phyloP scores from a whole-genome alignment of 208 protist genomes.

The Crithidia sp. region DNA sequence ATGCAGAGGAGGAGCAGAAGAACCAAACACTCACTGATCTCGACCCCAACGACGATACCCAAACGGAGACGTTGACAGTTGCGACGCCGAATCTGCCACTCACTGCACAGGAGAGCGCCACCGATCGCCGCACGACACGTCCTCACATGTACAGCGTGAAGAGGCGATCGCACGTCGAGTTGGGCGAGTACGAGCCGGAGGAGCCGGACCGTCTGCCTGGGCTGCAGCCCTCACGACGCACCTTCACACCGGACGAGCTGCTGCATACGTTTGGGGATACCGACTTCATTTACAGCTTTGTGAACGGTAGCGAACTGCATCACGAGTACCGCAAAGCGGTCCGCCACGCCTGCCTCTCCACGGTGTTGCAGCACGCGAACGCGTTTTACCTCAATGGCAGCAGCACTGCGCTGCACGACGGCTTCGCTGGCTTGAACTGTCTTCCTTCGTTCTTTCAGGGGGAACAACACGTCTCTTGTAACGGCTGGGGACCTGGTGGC shows the following conservation, averaged over 20 bases:
- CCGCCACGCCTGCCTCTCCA: background rate
- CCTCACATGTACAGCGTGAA: background rate
- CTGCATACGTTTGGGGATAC: slow-evolving; percentile 47
- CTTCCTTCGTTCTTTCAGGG: background rate
- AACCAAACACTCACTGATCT: too few relatives aligned
- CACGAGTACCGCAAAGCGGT: slow-evolving; percentile 48
- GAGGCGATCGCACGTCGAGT: background rate
- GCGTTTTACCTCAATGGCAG: background rate
- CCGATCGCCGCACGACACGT: background rate
- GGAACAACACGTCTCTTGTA: background rate
- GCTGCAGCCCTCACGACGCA: slow-evolving; percentile 26
- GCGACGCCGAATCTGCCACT: too few relatives aligned
- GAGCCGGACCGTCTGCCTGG: slow-evolving; percentile 38
- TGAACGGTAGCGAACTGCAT: slow-evolving; percentile 93
- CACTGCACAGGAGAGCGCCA: background rate
- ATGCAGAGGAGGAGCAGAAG: too few relatives aligned
- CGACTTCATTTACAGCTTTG: slow-evolving; percentile 96
- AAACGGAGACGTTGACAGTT: too few relatives aligned
- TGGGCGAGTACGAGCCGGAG: slow-evolving; percentile 39
- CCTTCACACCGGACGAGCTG: slow-evolving; percentile 44
- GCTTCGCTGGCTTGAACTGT: background rate
- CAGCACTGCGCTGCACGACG: background rate
- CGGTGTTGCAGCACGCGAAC: background rate
- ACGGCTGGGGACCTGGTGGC: background rate
- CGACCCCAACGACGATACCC: too few relatives aligned